These are phyloP conservation scores for Russula foetens DNA, from an alignment of 768 basidiomycete species.

Conservation along the genomic window DNA sequence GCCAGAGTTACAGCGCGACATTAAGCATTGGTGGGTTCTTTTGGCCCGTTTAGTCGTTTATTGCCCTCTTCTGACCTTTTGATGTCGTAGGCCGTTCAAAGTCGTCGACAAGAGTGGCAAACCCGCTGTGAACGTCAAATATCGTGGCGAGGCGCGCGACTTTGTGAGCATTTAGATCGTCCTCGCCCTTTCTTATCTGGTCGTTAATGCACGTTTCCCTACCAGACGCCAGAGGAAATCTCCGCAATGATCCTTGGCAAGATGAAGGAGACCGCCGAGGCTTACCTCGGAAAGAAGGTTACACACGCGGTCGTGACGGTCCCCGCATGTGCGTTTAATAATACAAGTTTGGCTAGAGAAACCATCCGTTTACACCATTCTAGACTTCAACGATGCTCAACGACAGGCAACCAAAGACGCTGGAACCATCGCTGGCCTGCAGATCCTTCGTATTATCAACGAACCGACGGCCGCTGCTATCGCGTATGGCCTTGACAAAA, in stretches of 20 bases:
- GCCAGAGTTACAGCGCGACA: conserved; percentile 68
- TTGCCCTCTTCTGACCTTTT: neutral
- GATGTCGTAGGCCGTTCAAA: conserved; percentile 51
- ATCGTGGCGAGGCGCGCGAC: conserved; percentile 70
- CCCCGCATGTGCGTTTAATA: conserved; percentile 70
- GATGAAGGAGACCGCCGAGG: conserved; percentile 99
- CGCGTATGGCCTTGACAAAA: conserved; percentile 97
- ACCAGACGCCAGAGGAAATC: conserved; percentile 88
- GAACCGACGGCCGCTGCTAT: conserved; percentile 97
- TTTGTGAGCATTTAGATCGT: conserved; percentile 52
- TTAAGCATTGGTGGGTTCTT: conserved; percentile 63
- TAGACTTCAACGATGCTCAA: conserved; percentile 98
- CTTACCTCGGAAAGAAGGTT: conserved; percentile 92
- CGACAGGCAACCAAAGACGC: conserved; percentile 99
- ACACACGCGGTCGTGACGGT: conserved; percentile 98
- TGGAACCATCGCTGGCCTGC: conserved; percentile 88
- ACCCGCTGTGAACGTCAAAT: conserved; percentile 67
- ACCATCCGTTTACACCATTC: conserved; percentile 17
- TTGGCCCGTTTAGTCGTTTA: neutral
- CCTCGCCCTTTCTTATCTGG: neutral
- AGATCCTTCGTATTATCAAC: conserved; percentile 96
- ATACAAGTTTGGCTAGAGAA: neutral
- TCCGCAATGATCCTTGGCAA: conserved; percentile 92
- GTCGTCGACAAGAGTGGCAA: conserved; percentile 75
- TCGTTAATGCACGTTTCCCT: neutral